A percentile compares a stretch with the other conserved stretches of the same genome.
Conservation (phyloP, 164 flowering plant genomes). For the Cinnamomum chago region DNA sequence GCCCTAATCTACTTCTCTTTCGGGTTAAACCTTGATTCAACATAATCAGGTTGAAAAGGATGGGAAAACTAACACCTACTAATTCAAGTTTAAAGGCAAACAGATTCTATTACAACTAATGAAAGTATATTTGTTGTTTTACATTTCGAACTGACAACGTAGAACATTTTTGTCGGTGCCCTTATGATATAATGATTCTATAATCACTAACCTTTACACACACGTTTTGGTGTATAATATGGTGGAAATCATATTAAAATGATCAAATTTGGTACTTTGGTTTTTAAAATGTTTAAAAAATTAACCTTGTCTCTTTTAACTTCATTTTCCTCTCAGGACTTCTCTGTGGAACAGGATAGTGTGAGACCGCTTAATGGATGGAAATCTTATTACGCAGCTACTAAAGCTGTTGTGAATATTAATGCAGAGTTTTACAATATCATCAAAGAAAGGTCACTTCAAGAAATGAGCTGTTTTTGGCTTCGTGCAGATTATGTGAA, state of each 20-base stretch:
- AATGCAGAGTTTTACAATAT: constrained; percentile 75
- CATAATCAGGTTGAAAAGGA: too few relatives aligned
- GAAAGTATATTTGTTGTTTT: too few relatives aligned
- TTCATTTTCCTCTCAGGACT: constrained; percentile 50
- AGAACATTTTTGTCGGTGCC: not conserved
- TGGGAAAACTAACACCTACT: too few relatives aligned
- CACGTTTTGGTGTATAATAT: not conserved
- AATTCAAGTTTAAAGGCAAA: too few relatives aligned
- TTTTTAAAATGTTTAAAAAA: not conserved
- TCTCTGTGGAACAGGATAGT: constrained; percentile 80
- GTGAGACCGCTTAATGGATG: constrained; percentile 85
- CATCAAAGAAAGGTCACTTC: constrained; percentile 70
- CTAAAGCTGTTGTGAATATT: constrained; percentile 75
- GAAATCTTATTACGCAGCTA: constrained; percentile 98
- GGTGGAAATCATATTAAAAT: not conserved
- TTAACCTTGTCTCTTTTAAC: constrained; percentile 5
- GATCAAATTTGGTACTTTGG: not conserved
- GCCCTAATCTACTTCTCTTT: too few relatives aligned
- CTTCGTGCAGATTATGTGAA: constrained; percentile 93
- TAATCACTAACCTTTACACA: not conserved
- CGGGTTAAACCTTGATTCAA: too few relatives aligned
- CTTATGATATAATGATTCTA: too few relatives aligned
- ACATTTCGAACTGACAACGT: too few relatives aligned
- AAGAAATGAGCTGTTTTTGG: constrained; percentile 82
- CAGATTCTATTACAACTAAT: too few relatives aligned